Base-by-base conservation (phyloP, 2,329 filamentous ascomycete species). In the Stagonosporopsis chrysanthemi region DNA sequence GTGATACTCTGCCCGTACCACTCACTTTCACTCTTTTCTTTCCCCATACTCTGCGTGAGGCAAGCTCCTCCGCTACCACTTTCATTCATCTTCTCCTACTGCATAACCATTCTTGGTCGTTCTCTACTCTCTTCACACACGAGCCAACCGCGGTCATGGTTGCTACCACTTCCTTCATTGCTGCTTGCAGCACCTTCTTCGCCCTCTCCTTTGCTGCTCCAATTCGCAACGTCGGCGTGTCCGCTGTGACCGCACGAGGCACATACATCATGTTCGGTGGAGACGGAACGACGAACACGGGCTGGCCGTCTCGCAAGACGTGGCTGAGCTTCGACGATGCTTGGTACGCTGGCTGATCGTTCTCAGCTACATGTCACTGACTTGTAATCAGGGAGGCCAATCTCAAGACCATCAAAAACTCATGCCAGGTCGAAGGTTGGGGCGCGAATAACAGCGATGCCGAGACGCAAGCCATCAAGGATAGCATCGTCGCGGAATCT, bases 381-480 rank as follows among this genome's bases (percentile, higher is more conserved):
- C 46, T 5, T 6, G 6, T 17, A 42, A 33, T n/a, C 49, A 78
- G 73, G 66, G 41, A 57, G 1, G 65, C 67, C 47, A 80, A 79
- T 59, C 63, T 66, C 41, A 50, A 65, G 17, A 69, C 68, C 45
- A 77, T 81, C 59, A 62, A 65, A 22, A 56, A 56, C 22, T 77
- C 76, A 15, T 81, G 78, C 69, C 58, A 64, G 14, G 64, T 72
- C 40, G 70, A 72, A 52, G 66, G 66, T 53, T 63, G 55, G 55
- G 70, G 70, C 49, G 70, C 69, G n/a, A 73, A 80, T 66, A 74
- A 80, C 63, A 71, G 69, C 22, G 66, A 70, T 38, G 56, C 66
- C 7, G 79, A 81, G 62, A 76, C 71, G 15, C 61, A 67, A 23
- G 67, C 74, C 44, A 72, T 81, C 58, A 73, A 76, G 50, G 51